These are phyloP conservation scores for Cornus controversa DNA, from an alignment of 148 eudicot species.

Conservation along the genomic window DNA sequence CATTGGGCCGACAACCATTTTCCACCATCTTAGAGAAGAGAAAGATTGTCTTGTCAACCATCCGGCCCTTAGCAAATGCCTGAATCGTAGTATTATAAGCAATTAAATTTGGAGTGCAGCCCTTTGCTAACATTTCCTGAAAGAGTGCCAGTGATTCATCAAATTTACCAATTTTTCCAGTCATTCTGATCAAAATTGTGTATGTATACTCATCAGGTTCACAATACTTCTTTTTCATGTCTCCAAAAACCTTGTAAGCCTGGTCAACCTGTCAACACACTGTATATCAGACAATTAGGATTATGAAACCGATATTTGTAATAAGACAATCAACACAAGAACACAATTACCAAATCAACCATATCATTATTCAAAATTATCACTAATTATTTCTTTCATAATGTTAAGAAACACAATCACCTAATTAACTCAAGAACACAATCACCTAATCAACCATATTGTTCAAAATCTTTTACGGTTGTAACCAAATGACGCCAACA, in stretches of 20 bases:
- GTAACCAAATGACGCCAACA: too few relatives aligned
- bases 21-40: constrained; percentile 53
- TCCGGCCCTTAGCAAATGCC: constrained; percentile 34
- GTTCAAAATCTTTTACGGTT: too few relatives aligned
- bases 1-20: constrained; percentile 44
- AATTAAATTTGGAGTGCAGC: constrained; percentile 36
- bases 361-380: background rate
- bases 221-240: constrained; percentile 45
- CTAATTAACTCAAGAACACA: too few relatives aligned
- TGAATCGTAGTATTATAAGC: constrained; percentile 48
- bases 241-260: constrained; percentile 35
- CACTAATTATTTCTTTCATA: background rate
- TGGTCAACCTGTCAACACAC: constrained; percentile 38
- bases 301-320: background rate
- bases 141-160: constrained; percentile 38
- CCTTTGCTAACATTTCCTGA: constrained; percentile 46
- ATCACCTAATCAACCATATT: too few relatives aligned
- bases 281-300: constrained; percentile 38
- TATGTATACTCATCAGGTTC: constrained; percentile 53
- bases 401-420: background rate
- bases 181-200: constrained; percentile 50
- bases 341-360: background rate
- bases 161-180: constrained; percentile 42
- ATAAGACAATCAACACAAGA: background rate
- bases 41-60: constrained; percentile 39